Base-by-base conservation (phyloP, 345 rosid genomes). In the Conringia planisiliqua region DNA sequence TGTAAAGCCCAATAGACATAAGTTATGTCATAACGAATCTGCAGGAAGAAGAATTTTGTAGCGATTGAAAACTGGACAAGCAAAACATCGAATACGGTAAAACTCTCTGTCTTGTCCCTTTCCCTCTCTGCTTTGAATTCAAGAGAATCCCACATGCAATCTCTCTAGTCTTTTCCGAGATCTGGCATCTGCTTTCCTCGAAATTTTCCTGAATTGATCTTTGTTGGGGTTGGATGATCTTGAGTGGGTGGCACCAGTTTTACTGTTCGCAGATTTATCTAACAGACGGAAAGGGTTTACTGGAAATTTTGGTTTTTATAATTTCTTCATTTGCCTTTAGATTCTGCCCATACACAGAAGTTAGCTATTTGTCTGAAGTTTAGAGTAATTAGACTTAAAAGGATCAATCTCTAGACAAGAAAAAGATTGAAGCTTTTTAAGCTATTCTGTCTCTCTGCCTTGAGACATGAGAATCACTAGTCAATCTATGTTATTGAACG, bases 381-480 rank as follows among this genome's bases (percentile, higher is more conserved):
- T 40, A 33, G 48, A n/a, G 48, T 44, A 22, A 22, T 59, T 16
- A 18, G 30, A 50, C 27, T 46, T 35, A 2, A 35, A 35, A 48
- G 51, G 51, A 61, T 61, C 39, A 35, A 24, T 20, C 27, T 48
- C 55, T 48, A 20, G 27, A 48, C 55, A 20, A 48, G 14, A 22
- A 5, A 6, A 62, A 40, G 40, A 27, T 38, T 39, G 63, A 52
- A 63, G n/a, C 62, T 61, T 39, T 46, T 35, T 10, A 12, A n/a
- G 22, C 43, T 72, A 14, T 52, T 62, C 18, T 13, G 56, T 32
- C 36, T 64, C 44, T 52, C 55, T 72, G 48, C 33, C 58, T 60
- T 60, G n/a, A 33, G 26, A 46, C 44, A 12, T 70, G 57, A 58
- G 16, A 43, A 12, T 70, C 35, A 58, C 57, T 32, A 3, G 17